Base-by-base conservation (phyloP, 1,284 basidiomycete species). In the Xerocomus cyaneibrunnescens region DNA sequence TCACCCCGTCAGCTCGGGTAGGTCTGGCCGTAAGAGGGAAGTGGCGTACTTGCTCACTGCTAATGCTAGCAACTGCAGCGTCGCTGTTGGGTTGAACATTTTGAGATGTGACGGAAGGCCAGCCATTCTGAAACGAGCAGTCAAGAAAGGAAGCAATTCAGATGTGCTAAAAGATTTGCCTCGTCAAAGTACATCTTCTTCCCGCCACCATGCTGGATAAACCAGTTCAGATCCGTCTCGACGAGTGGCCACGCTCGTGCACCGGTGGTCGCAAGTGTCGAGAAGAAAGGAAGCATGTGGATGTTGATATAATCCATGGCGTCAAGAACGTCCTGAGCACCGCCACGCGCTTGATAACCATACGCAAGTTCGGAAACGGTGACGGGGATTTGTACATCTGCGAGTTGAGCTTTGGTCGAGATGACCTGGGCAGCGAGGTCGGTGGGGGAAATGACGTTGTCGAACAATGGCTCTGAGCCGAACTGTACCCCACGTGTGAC, bases 281-380 rank as follows among this genome's bases (percentile, higher is more conserved):
- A 76, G 64, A 91, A 91, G 72, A 88, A 91, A 5, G 88, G 87
- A 35, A 90, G 70, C 73, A 87, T 85, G 63, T 91, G 86, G 1
- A 79, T 79, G 56, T 87, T 82, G 53, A 91, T 79, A 34, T 77
- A 74, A 62, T 90, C 85, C 25, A 87, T 72, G 0, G 84, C 80
- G 54, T 80, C 69, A 45, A 91, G 72, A 16, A 90, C 81, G 37
- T 76, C 70, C 47, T 77, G 74, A 13, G 81, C 79, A 16, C 80
- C 81, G 40, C 74, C 77, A 23, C 73, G 65, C 55, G 74, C 72
- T 60, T 80, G 74, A 55, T 78, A 83, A 12, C 79, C 80, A 39
- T 73, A 78, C 4, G 73, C 69, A 27, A 78, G 71, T 54, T 79
- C 75, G 37, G 73, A 74, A 50, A 89, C 79, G 0, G 89, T 87